A percentile compares a stretch with the other conserved stretches of the same genome.
These are phyloP conservation scores for Mortierella sp. DNA, from an alignment of 371 early-diverging fungal species.

Conservation along the genomic window DNA sequence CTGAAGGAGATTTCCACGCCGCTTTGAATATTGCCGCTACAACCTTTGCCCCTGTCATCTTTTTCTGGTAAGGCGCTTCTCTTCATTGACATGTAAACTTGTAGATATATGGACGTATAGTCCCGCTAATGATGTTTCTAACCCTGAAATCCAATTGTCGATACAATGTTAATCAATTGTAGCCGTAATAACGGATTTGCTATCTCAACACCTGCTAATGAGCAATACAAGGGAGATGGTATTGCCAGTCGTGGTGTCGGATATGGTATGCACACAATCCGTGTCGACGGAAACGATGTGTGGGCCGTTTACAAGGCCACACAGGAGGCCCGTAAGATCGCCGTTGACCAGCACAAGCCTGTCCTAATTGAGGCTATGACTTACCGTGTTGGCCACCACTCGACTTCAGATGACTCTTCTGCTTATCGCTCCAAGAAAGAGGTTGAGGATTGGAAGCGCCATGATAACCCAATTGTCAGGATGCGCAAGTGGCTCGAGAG, in stretches of 20 bases:
- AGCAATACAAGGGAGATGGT: constrained; percentile 98
- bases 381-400: constrained; percentile 97
- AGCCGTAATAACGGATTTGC: constrained; percentile 99
- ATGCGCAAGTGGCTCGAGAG: constrained; percentile 91
- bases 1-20: constrained; percentile 98
- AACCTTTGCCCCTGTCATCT: constrained; percentile 90
- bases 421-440: constrained; percentile 93
- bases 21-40: constrained; percentile 98
- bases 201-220: constrained; percentile 94
- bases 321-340: constrained; percentile 85
- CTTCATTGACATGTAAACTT: neutral
- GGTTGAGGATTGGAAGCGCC: constrained; percentile 90
- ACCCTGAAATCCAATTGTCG: neutral
- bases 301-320: constrained; percentile 97
- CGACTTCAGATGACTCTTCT: constrained; percentile 97
- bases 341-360: constrained; percentile 85
- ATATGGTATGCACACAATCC: constrained; percentile 97
- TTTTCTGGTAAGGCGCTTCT: constrained; percentile 84
- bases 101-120: neutral
- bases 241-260: constrained; percentile 94
- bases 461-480: constrained; percentile 92
- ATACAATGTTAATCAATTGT: neutral
- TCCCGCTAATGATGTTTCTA: neutral
- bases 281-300: constrained; percentile 98
- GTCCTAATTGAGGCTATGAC: constrained; percentile 98